Conservation (phyloP, 1,139 yeast genomes). For the Blastobotrys arbuscula region DNA sequence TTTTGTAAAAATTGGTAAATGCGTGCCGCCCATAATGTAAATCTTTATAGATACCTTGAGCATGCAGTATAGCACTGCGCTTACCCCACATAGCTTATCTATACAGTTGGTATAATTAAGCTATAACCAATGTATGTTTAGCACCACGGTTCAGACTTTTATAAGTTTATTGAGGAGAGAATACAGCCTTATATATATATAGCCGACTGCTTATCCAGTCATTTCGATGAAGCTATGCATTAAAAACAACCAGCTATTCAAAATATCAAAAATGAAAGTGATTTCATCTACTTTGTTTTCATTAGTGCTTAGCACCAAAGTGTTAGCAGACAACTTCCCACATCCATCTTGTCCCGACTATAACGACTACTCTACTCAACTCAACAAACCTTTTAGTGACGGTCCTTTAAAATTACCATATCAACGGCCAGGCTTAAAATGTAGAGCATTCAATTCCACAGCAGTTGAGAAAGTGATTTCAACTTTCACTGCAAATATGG, state of each 20-base stretch:
- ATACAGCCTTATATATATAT: background rate
- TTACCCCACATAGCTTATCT: too few species aligned
- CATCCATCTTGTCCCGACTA: conserved; percentile 35
- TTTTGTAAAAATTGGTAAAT: too few species aligned
- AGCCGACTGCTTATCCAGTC: background rate
- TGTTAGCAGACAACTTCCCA: conserved; percentile 8
- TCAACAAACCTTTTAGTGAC: conserved; percentile 31
- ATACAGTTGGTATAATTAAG: too few species aligned
- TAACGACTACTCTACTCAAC: conserved; percentile 34
- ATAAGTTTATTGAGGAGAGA: too few species aligned
- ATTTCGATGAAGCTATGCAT: too few species aligned
- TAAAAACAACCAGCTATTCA: too few species aligned
- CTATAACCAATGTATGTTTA: too few species aligned
- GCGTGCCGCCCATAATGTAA: too few species aligned
- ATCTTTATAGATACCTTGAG: too few species aligned
- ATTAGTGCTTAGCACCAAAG: background rate
- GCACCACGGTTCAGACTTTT: too few species aligned
- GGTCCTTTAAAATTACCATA: conserved; percentile 49
- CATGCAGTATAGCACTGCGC: too few species aligned
- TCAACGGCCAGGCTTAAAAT: conserved; percentile 67
- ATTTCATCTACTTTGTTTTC: background rate
- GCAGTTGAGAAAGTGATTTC: conserved; percentile 59
- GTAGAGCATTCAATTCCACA: conserved; percentile 64
- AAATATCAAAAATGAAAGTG: too few species aligned
- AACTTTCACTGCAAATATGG: conserved; percentile 46